Evolutionary conservation across 2,329 filamentous ascomycete species (phyloP), one percentile per base, ranked within the genome.

Genomic region (Colletotrichum falcatum): DNA sequence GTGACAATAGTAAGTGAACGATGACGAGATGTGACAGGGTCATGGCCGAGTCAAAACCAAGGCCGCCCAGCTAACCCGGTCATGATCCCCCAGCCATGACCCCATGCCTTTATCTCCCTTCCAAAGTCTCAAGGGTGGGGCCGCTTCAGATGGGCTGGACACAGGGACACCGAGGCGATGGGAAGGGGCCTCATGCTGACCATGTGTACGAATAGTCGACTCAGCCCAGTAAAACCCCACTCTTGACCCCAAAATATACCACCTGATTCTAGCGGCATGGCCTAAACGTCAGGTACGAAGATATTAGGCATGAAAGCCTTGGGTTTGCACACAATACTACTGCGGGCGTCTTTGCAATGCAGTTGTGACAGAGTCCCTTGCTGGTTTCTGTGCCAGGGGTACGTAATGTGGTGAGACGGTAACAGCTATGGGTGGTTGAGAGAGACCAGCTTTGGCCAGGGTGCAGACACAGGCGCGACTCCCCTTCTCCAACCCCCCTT

Each of bases 1-100:
- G 51, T 56, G 67, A 61, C 42, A 44, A 66, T 35, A 51, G 35
- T 49, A 44, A 33, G 37, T 26, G 53, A 67, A 54, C 67, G 58
- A 70, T 70, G 67, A 70, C 67, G 67, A 67, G 54, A 44, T 26
- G 58, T 53, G 23, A 58, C 67, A 70, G 67, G 67, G 67, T 67
- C 67, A 54, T 54, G 48, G 66, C 61, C 46, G 61, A 65, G 54
- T 69, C 37, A 44, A 54, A 56, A 30, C 35, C 66, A 65, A 51
- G 46, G 59, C 59, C 23, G 61, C 48, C 35, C 35, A 33, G 44
- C 33, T 56, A 66, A 39, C 18, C 37, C 48, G 42, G 35, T 46
- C 44, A 35, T 9, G 23, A 46, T 42, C 44, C 44, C 18, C 16
- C 54, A 44, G 33, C 46, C 59, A 35, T 14, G 18, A 26, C n/a